Evolutionary conservation across 352 stramenopile species (phyloP), one percentile per base, ranked within the genome.

Genomic region (Phytophthora tubulina): DNA sequence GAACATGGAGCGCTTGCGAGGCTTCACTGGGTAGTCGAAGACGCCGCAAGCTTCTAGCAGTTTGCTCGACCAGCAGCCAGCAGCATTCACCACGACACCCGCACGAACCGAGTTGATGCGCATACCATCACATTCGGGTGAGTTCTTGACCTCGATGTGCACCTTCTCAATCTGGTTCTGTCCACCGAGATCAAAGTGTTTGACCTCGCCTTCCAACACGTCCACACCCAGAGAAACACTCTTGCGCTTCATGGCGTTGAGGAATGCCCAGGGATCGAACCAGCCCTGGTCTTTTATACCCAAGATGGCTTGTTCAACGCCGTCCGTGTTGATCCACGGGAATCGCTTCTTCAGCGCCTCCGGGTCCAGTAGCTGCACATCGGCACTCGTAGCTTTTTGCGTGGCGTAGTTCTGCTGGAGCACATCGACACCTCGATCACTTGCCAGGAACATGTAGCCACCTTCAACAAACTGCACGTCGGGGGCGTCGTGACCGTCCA

Each of bases 261-360:
- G 72, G 67, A 84, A 94, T 4, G 86, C 85, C 89, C 89, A 96
- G 4, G 89, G 89, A 42, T 96, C 89, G 68, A 96, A 96, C 89
- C 89, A 96, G 17, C 89, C 89, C 46, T 95, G 84, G 51, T 94
- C 63, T 44, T 90, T 84, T 21, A 91, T 65, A 8, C 89, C 89
- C 14, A 96, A 67, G 13, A 88, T 82, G 6, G 79, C 89, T 35
- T 80, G 76, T 13, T 81, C 73, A 4, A 96, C 73, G 3, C 81
- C 89, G 4, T 88, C 77, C 30, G 83, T 87, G 45, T 81, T 88
- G 11, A 96, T 85, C 89, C 89, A 96, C 48, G 89, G 87, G 53
- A 93, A 96, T 30, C 81, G 84, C 38, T 77, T 70, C 54, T 79
- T 76, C 41, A 96, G 67, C 31, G 92, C 63, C 14, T 73, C 76